Evolutionary conservation across 2,329 filamentous ascomycete species (phyloP).

Genomic region (Phaeosphaeria sp.): DNA sequence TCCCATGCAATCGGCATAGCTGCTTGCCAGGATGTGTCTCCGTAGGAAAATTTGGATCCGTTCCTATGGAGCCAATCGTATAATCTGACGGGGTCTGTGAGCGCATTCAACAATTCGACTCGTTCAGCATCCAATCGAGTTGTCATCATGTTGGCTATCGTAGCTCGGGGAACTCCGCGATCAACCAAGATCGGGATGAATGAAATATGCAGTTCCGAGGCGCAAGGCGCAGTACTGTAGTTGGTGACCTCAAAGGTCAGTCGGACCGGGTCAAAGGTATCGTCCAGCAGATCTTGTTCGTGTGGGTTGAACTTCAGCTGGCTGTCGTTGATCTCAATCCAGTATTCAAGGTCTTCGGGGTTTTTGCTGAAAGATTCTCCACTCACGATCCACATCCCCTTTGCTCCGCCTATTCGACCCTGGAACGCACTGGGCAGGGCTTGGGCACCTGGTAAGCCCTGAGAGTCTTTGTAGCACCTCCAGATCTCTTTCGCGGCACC

Average conservation of each 20-base stretch:
- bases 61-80: constrained; percentile 50
- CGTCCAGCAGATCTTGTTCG: constrained; percentile 55
- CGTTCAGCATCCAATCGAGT: constrained; percentile 62
- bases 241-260: constrained; percentile 71
- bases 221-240: constrained; percentile 54
- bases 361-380: constrained; percentile 53
- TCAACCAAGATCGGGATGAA: constrained; percentile 73
- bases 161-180: constrained; percentile 56
- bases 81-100: constrained; percentile 64
- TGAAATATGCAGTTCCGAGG: constrained; percentile 69
- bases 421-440: constrained; percentile 73
- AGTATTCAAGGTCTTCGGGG: constrained; percentile 53
- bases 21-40: constrained; percentile 29
- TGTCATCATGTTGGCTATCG: constrained; percentile 59
- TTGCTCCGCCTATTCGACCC: constrained; percentile 73
- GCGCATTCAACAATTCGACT: constrained; percentile 57
- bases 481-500: constrained; percentile 64
- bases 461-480: constrained; percentile 60
- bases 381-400: constrained; percentile 77
- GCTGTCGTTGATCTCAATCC: constrained; percentile 71
- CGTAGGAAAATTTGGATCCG: constrained; percentile 24
- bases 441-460: constrained; percentile 48
- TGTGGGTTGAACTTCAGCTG: constrained; percentile 70
- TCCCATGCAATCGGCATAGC: constrained; percentile 27
- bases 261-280: constrained; percentile 55